Evolutionary conservation across 202 grass and related monocot species (phyloP), one percentile per base, ranked within the genome.

Genomic region (Sporobolus alterniflorus): DNA sequence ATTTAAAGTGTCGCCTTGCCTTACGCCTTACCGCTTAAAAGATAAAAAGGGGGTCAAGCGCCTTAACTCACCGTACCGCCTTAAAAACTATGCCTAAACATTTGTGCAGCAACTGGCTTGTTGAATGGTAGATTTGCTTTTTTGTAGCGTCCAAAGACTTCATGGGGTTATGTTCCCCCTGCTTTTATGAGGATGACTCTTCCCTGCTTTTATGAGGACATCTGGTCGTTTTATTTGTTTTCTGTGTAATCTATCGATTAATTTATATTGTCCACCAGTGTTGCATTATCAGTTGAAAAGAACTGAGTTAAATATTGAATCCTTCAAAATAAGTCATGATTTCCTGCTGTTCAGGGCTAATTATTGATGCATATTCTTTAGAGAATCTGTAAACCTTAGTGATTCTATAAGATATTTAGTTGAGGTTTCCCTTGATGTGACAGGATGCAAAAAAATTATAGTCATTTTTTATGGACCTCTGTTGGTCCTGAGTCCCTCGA

Each of bases 231-330:
- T 67, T 57, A 41, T 30, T 25, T 36, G 13, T 22, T 85, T 85
- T 50, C 4, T 26, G n/a, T 54, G 46, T 55, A 25, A 64, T 85
- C 15, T 48, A 57, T 25, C 69, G 43, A 30, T 80, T 80, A 16
- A 49, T 76, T 39, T 55, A 7, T 70, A 60, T 31, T 42, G 42
- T 12, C 30, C 26, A 72, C 22, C 14, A 44, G 11, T 8, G 41
- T 82, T 43, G 47, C 8, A 41, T 89, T 67, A 10, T 60, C 57
- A 77, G n/a, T 42, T 64, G 6, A 33, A 46, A 81, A 81, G 29
- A 72, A 11, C 46, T 47, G 50, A 40, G 59, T 72, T 24, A 51
- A 81, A 64, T 26, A 49, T 11, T 4, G 7, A 66, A 15, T 39
- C 1, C 18, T 39, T 9, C 9, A 39, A 66, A 21, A 39, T 0